phyloP scores from a whole-genome alignment of 2,329 filamentous ascomycete genomes.

The Aureobasidium sp. region DNA sequence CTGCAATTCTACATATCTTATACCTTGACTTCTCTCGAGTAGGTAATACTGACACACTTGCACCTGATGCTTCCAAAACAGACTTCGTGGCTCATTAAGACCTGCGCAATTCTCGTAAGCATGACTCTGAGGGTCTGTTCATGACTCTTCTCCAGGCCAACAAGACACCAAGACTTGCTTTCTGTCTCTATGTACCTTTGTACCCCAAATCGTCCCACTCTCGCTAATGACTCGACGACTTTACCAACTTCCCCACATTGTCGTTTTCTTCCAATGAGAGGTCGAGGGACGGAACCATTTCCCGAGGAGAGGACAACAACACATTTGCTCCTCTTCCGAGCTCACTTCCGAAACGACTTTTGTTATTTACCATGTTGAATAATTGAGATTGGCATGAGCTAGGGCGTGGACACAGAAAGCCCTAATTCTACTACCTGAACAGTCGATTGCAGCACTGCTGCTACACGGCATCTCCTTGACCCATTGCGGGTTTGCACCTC shows the following conservation, averaged over 20 bases:
- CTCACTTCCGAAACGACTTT: not conserved
- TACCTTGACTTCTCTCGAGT: not conserved
- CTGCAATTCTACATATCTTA: not conserved
- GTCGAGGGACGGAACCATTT: not conserved
- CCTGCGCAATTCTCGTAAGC: not conserved
- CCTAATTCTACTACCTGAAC: not conserved
- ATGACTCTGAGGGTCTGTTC: not conserved
- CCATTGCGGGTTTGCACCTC: no score
- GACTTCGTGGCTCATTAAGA: not conserved
- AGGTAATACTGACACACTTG: not conserved
- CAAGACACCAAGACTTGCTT: not conserved
- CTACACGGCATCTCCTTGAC: no score
- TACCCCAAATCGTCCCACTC: not conserved
- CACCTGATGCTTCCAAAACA: not conserved
- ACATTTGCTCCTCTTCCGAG: not conserved
- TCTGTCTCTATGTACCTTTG: not conserved
- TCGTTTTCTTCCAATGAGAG: not conserved
- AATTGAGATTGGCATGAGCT: not conserved
- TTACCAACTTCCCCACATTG: not conserved
- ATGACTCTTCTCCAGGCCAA: not conserved
- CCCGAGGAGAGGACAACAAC: not conserved
- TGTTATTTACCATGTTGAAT: not conserved
- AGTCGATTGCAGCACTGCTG: no score
- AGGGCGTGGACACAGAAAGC: not conserved
- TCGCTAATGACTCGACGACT: not conserved